phyloP scores from a whole-genome alignment of 306 rosid genomes.

The Pterocarpus macrocarpus region DNA sequence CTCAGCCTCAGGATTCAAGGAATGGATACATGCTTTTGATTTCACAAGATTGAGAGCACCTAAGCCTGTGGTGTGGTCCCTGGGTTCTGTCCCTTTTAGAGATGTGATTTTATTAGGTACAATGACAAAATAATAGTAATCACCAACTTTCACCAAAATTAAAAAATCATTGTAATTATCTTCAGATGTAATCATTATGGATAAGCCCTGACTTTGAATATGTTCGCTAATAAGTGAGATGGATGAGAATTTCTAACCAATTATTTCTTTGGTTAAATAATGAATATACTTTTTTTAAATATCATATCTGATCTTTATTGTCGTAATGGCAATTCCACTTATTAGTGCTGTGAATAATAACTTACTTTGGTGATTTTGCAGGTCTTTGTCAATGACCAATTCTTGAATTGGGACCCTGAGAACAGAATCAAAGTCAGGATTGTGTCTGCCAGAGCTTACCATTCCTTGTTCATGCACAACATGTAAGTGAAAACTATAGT shows the following conservation, averaged over 20 bases:
- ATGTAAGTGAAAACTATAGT: slow-evolving; percentile 72
- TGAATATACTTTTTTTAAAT: neutral
- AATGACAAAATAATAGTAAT: neutral
- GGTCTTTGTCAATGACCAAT: slow-evolving; percentile 95
- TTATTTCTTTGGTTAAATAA: neutral
- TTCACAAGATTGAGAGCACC: slow-evolving; percentile 40
- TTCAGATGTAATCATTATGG: neutral
- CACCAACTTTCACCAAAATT: neutral
- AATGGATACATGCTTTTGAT: slow-evolving; percentile 44
- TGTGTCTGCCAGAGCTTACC: slow-evolving; percentile 94
- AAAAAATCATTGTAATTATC: neutral
- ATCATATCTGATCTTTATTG: neutral
- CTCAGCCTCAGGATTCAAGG: slow-evolving; percentile 26
- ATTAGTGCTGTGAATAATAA: neutral
- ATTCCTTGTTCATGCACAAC: slow-evolving; percentile 97
- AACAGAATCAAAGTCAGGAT: slow-evolving; percentile 87
- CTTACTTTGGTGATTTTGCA: slow-evolving; percentile 33
- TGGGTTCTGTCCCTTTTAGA: slow-evolving; percentile 13
- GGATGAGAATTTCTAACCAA: neutral
- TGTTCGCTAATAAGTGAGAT: neutral
- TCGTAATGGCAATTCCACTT: neutral
- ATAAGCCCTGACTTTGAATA: neutral
- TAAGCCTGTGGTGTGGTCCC: slow-evolving; percentile 9
- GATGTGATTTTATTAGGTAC: neutral
- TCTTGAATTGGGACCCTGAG: slow-evolving; percentile 90